phyloP scores from a whole-genome alignment of 306 rosid genomes.

The Pyrus communis region DNA sequence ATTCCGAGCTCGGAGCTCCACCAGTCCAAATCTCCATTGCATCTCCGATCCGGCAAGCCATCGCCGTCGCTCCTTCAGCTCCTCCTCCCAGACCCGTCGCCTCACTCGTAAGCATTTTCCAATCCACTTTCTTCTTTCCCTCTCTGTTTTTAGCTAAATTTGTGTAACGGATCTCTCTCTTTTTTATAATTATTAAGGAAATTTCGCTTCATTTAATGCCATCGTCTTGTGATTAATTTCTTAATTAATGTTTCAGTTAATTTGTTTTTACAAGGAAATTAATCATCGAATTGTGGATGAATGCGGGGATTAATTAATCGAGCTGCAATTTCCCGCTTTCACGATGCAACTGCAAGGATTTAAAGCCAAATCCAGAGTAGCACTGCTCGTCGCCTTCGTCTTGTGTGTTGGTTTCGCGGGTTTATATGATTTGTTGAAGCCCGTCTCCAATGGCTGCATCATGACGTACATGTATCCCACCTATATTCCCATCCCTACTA shows the following conservation, averaged over 20 bases:
- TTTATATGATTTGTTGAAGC: conserved; percentile 58
- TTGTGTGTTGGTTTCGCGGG: conserved; percentile 55
- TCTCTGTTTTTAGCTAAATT: neutral
- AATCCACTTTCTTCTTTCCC: neutral
- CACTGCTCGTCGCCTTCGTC: conserved; percentile 36
- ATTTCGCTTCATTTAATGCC: neutral
- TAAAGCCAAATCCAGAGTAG: conserved; percentile 51
- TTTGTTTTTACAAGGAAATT: neutral
- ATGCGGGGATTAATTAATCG: conserved; percentile 1
- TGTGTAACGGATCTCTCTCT: neutral
- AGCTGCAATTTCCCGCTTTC: neutral
- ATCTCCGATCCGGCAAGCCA: neutral
- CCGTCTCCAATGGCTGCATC: conserved; percentile 72
- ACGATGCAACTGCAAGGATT: conserved; percentile 47
- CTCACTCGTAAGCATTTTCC: neutral
- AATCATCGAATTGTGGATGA: neutral
- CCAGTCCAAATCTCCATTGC: neutral
- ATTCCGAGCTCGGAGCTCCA: neutral
- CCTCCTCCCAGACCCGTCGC: neutral
- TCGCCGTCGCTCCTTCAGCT: neutral
- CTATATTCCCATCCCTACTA: conserved; percentile 66
- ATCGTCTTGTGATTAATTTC: neutral
- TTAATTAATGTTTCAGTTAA: neutral
- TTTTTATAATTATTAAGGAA: neutral
- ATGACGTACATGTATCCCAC: conserved; percentile 99